phyloP scores from a whole-genome alignment of 1,284 basidiomycete genomes.

The Pyrrhoderma noxium region DNA sequence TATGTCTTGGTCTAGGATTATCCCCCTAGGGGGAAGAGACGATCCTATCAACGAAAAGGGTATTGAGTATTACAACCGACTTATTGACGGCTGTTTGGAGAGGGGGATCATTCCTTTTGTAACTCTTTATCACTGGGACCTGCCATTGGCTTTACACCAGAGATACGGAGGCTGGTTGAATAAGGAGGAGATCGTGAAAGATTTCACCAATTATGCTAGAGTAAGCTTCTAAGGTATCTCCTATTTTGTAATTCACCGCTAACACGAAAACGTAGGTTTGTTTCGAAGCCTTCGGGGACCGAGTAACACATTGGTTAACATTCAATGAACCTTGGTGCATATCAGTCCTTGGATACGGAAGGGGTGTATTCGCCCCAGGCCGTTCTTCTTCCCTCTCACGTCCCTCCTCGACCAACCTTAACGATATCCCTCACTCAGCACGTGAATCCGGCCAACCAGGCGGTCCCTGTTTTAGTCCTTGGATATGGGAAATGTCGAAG shows the following conservation, averaged over 20 bases:
- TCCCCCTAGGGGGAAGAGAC: slow-evolving; percentile 59
- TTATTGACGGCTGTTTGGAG: slow-evolving; percentile 61
- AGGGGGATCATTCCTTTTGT: slow-evolving; percentile 63
- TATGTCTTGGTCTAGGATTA: slow-evolving; percentile 67
- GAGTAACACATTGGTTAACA: slow-evolving; percentile 37
- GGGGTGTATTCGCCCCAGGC: slow-evolving; percentile 62
- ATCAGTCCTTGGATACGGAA: slow-evolving; percentile 60
- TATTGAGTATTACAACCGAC: slow-evolving; percentile 57
- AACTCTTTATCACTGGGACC: slow-evolving; percentile 77
- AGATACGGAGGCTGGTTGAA: slow-evolving; percentile 70
- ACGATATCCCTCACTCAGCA: too few relatives aligned
- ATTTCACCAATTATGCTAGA: slow-evolving; percentile 58
- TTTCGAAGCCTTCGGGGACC: not conserved
- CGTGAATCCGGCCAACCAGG: too few relatives aligned
- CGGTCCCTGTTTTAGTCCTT: too few relatives aligned
- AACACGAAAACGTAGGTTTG: not conserved
- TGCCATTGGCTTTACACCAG: slow-evolving; percentile 62
- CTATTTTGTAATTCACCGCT: not conserved
- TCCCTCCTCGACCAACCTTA: too few relatives aligned
- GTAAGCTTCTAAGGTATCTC: slow-evolving; percentile 27
- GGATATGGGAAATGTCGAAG: too few relatives aligned
- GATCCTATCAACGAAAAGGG: slow-evolving; percentile 67
- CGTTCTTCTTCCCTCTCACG: slow-evolving; percentile 41
- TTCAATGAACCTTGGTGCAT: slow-evolving; percentile 73
- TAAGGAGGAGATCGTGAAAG: slow-evolving; percentile 52